Base-by-base conservation (phyloP, 2,329 filamentous ascomycete species). In the Chrysoporthe puriensis region DNA sequence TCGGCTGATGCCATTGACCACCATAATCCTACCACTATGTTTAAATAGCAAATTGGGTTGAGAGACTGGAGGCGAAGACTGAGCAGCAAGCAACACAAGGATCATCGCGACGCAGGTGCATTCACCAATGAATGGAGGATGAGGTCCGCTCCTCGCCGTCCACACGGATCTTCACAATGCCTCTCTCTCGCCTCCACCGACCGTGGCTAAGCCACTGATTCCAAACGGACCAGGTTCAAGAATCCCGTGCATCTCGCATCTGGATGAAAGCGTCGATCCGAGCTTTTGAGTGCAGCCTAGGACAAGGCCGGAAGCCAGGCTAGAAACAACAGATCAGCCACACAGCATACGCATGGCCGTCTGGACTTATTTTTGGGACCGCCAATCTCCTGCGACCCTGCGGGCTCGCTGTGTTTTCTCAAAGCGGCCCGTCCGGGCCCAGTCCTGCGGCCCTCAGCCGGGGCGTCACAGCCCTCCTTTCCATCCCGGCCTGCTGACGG, bases 381-480 rank as follows among this genome's bases (percentile, higher is more conserved):
- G 3, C 50, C 26, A 54, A 16, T 57, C 18, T 40, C 34, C 54
- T 40, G 18, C 32, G 5, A 13, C 54, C 32, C 26, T 54, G 26
- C 26, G 50, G 50, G 26, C 50, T n/a, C 40, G 54, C n/a, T 57
- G 40, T 16, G 16, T 34, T 40, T 40, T 40, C 34, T n/a, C 54
- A 16, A 57, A 13, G 54, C 54, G 54, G 54, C 16, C 54, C 54
- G 34, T 40, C 16, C 54, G 54, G 54, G 34, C 54, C 54, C 32
- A 16, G 13, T 40, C 54, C 54, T 57, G 16, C 54, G 54, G 54
- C 54, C 54, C 18, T 26, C 50, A 32, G 50, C 32, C 21, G 21
- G 21, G 50, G 50, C 50, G 21, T 54, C 16, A 3, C 48, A 26
- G 26, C 48, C 8, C 48, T 11, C 26, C n/a, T 16, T 32, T n/a